phyloP scores from a whole-genome alignment of 371 early-diverging fungal species.

The Batrachochytrium dendrobatidis region DNA sequence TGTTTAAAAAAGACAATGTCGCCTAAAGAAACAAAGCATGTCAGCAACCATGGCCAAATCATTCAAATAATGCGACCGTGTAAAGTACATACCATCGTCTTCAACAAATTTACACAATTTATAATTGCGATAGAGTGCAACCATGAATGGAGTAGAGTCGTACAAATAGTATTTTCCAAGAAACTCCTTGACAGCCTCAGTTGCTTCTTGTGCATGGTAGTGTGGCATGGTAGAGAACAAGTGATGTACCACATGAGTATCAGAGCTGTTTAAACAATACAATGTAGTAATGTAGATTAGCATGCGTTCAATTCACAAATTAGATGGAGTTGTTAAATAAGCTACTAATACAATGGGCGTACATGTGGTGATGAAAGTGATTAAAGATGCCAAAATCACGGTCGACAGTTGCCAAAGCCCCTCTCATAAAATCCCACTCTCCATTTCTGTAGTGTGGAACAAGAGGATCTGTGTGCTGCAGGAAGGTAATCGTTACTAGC shows the following conservation, averaged over 20 bases:
- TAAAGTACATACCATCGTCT: too few species aligned
- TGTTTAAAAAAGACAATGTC: too few species aligned
- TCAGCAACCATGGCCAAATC: too few species aligned
- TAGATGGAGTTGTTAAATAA: constrained; percentile 9
- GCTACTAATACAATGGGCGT: constrained; percentile 13
- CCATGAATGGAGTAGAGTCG: constrained; percentile 53
- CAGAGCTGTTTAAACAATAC: constrained; percentile 82
- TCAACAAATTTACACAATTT: constrained; percentile 64
- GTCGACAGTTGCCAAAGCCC: constrained; percentile 76
- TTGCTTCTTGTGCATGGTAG: constrained; percentile 81
- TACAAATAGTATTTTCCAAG: constrained; percentile 57
- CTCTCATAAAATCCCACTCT: constrained; percentile 64
- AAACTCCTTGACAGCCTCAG: constrained; percentile 63
- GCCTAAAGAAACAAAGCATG: too few species aligned
- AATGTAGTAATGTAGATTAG: constrained; percentile 71
- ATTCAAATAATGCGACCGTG: too few species aligned
- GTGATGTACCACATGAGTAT: constrained; percentile 84
- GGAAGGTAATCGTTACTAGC: constrained; percentile 5
- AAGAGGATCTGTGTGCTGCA: constrained; percentile 12
- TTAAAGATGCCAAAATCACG: constrained; percentile 78
- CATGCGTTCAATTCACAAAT: constrained; percentile 35
- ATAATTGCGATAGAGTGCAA: constrained; percentile 52
- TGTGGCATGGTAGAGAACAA: constrained; percentile 86
- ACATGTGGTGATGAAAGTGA: constrained; percentile 71
- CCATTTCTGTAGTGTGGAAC: constrained; percentile 12